phyloP scores from a whole-genome alignment of 2,329 filamentous ascomycete species.

The Nigrospora sphaerica region DNA sequence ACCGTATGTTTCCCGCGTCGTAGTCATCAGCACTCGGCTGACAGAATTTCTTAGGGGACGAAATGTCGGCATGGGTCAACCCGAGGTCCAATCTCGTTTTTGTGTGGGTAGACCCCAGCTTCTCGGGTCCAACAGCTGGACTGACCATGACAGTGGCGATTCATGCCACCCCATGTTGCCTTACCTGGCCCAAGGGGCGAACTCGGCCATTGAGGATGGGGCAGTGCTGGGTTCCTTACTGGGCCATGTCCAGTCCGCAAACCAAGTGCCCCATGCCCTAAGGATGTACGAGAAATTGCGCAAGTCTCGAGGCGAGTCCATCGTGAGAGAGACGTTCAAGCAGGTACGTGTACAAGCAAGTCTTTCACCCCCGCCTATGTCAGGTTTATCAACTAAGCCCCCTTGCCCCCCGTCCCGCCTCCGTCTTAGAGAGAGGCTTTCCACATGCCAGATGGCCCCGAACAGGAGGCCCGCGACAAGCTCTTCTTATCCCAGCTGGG shows the following conservation, averaged over 20 bases:
- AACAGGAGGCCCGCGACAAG: slow-evolving; percentile 50
- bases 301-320: slow-evolving; percentile 41
- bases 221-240: slow-evolving; percentile 56
- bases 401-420: too few species aligned
- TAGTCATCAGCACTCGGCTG: slow-evolving; percentile 3
- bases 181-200: slow-evolving; percentile 59
- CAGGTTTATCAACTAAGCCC: not conserved
- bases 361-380: not conserved
- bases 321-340: slow-evolving; percentile 57
- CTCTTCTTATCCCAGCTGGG: slow-evolving; percentile 50
- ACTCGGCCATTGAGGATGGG: slow-evolving; percentile 61
- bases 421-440: slow-evolving; percentile 37
- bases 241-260: slow-evolving; percentile 36
- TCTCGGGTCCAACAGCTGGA: slow-evolving; percentile 3
- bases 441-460: slow-evolving; percentile 46
- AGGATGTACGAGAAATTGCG: slow-evolving; percentile 38
- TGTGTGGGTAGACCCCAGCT: slow-evolving; percentile 28
- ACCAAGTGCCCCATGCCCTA: slow-evolving; percentile 37
- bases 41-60: slow-evolving; percentile 24
- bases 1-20: slow-evolving; percentile 21
- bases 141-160: slow-evolving; percentile 39
- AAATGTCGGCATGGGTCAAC: slow-evolving; percentile 49
- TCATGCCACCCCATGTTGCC: slow-evolving; percentile 59
- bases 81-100: slow-evolving; percentile 42
- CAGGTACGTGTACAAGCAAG: slow-evolving; percentile 13